A percentile compares a stretch with the other conserved stretches of the same genome.
Conservation (phyloP, 345 rosid genomes). For the Stellera chamaejasme region DNA sequence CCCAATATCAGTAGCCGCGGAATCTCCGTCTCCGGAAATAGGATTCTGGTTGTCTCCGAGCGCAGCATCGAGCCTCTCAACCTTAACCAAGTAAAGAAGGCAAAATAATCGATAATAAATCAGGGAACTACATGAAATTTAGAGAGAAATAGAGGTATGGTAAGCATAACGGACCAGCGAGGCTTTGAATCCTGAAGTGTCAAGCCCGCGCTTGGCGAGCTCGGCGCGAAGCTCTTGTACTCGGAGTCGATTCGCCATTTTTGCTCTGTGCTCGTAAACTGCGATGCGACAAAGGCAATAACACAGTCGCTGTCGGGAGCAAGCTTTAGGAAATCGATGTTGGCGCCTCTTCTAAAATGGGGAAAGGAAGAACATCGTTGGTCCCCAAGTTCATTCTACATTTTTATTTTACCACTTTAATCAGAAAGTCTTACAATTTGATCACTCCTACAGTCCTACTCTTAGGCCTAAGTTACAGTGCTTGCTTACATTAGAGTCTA, state of each 20-base stretch:
- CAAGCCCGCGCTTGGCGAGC: conserved; percentile 64
- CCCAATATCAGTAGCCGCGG: conserved; percentile 1
- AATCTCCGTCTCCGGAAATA: conserved; percentile 1
- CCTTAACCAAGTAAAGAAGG: conserved; percentile 23
- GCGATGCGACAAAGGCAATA: not conserved
- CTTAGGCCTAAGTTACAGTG: no score
- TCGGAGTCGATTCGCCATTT: conserved; percentile 49
- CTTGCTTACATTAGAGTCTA: no score
- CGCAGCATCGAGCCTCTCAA: conserved; percentile 53
- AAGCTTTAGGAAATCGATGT: not conserved
- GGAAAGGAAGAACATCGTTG: no score
- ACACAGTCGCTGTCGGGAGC: not conserved
- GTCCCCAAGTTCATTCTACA: no score
- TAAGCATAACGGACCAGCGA: conserved; percentile 29
- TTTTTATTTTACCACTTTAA: no score
- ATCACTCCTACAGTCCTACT: no score
- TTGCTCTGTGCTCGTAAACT: not conserved
- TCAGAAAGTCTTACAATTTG: no score
- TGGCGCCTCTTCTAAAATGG: no score
- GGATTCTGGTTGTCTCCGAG: conserved; percentile 28
- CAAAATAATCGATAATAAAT: not conserved
- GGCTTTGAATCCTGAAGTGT: conserved; percentile 51
- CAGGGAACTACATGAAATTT: not conserved
- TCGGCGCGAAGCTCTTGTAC: conserved; percentile 62
- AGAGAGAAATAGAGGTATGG: not conserved